Evolutionary conservation across 139 green algal species (phyloP).

Genomic region (Diplosphaera chodatii): DNA sequence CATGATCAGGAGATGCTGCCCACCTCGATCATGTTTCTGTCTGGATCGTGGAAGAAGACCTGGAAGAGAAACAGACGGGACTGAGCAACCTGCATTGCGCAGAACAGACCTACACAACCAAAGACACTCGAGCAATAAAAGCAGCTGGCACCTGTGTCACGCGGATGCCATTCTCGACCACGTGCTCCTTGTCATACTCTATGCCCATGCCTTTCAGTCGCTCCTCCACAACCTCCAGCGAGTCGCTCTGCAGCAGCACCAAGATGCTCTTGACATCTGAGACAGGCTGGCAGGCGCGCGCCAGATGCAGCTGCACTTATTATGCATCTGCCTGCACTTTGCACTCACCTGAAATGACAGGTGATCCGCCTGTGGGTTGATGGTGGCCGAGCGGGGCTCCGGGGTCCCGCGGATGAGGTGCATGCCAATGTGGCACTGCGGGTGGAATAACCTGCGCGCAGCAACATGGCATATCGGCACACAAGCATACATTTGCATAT

Average conservation of each 20-base stretch:
- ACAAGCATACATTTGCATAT: no score
- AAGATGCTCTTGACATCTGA: no score
- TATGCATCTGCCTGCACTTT: no score
- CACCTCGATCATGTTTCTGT: slow-evolving; percentile 64
- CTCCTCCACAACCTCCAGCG: background rate
- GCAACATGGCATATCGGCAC: no score
- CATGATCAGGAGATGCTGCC: background rate
- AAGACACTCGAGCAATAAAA: no score
- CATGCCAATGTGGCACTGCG: slow-evolving; percentile 50
- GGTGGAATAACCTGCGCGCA: slow-evolving; percentile 42
- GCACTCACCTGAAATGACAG: slow-evolving; percentile 52
- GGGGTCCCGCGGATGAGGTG: slow-evolving; percentile 42
- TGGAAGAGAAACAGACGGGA: slow-evolving; percentile 13
- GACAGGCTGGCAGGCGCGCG: no score
- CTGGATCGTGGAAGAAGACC: slow-evolving; percentile 69
- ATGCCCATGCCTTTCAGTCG: background rate
- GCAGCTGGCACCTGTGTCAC: background rate
- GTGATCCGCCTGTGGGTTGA: slow-evolving; percentile 51
- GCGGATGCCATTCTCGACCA: background rate
- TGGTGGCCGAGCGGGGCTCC: background rate
- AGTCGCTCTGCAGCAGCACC: slow-evolving; percentile 1
- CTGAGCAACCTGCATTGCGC: no score
- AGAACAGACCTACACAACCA: no score
- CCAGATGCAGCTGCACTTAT: no score
- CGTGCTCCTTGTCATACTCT: background rate